Percentiles rank a stretch among this genome's conserved stretches.
These are phyloP conservation scores for Puccinia polysora DNA, from an alignment of 1,284 basidiomycete species.

Conservation along the genomic window DNA sequence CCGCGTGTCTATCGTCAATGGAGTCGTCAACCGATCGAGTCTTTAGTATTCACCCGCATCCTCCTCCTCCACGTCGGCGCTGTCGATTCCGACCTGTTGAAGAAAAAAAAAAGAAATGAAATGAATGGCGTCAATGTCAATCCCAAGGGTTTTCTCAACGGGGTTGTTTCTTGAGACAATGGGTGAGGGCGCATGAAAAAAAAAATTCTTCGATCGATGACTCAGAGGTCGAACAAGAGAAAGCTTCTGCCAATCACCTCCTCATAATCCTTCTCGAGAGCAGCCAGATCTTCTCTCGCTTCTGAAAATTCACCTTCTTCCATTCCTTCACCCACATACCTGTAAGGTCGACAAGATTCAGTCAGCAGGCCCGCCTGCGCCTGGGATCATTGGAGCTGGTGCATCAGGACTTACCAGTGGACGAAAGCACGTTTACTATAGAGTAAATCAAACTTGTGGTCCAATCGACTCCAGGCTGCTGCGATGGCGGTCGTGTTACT, in stretches of 20 bases:
- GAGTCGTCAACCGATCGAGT: too few relatives aligned
- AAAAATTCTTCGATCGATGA: too few relatives aligned
- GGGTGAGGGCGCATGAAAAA: too few relatives aligned
- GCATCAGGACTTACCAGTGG: slow-evolving; percentile 61
- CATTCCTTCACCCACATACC: slow-evolving; percentile 94
- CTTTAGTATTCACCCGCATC: slow-evolving; percentile 18
- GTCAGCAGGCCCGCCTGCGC: slow-evolving; percentile 52
- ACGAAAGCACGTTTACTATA: slow-evolving; percentile 67
- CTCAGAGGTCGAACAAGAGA: too few relatives aligned
- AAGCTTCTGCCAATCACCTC: slow-evolving; percentile 43
- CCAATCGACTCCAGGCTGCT: slow-evolving; percentile 52
- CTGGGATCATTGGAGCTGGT: slow-evolving; percentile 47
- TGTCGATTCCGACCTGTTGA: slow-evolving; percentile 29
- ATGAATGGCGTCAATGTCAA: neutral
- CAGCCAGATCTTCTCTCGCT: slow-evolving; percentile 93
- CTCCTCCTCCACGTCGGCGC: slow-evolving; percentile 27
- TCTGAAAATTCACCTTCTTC: slow-evolving; percentile 98
- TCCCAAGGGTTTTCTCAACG: too few relatives aligned
- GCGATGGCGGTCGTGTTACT: slow-evolving; percentile 54
- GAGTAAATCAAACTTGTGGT: slow-evolving; percentile 54
- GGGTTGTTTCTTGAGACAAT: too few relatives aligned
- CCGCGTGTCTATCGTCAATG: too few relatives aligned
- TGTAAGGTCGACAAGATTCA: neutral
- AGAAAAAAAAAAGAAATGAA: neutral
- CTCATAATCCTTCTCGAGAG: slow-evolving; percentile 72